Evolutionary conservation across 441 rosid species (phyloP), one percentile per base, ranked within the genome.

Genomic region (Pelargonium fulgidum): DNA sequence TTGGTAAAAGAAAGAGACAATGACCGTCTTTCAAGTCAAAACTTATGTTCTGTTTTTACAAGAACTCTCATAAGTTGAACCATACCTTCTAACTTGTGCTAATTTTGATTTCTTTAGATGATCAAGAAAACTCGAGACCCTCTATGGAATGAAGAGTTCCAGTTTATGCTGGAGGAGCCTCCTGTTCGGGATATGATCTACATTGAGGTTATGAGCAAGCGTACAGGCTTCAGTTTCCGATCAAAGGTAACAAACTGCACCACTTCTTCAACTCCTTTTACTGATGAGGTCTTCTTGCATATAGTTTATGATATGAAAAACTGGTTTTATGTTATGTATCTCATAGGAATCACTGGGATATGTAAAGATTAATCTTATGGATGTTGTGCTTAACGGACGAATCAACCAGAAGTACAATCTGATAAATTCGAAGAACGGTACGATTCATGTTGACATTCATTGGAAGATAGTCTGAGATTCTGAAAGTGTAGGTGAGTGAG

Each of bases 121-220:
- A 67, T 89, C 20, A 85, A 72, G 80, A 88, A 83, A 82, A 83
- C 85, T 47, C 87, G 97, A 0, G 80, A 87, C 73, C 98, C 98
- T 1, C 70, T 73, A 4, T 93, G 98, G 98, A 85, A 86, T 8
- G 98, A 93, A 65, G 98, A 91, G 70, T 91, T 93, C 62, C 82
- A 89, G 68, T 93, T 85, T 67, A 87, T 80, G 77, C 84, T 93
- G 1, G 98, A 91, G 75, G 91, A 84, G 70, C 89, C 97, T 19
- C 98, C 98, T 45, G n/a, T 87, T 67, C 77, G 78, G 4, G 99
- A 93, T 71, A 87, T 79, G 82, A 86, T 93, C 66, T 86, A 79
- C 17, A 73, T 93, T 7, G 92, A 87, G 77, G 88, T 93, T 22
- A 79, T 77, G 80, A 91, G 99, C 78, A 93, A 83, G 80, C 82